A percentile compares a stretch with the other conserved stretches of the same genome.
phyloP scores from a whole-genome alignment of 2,329 filamentous ascomycete species.

The Alternaria viburni region DNA sequence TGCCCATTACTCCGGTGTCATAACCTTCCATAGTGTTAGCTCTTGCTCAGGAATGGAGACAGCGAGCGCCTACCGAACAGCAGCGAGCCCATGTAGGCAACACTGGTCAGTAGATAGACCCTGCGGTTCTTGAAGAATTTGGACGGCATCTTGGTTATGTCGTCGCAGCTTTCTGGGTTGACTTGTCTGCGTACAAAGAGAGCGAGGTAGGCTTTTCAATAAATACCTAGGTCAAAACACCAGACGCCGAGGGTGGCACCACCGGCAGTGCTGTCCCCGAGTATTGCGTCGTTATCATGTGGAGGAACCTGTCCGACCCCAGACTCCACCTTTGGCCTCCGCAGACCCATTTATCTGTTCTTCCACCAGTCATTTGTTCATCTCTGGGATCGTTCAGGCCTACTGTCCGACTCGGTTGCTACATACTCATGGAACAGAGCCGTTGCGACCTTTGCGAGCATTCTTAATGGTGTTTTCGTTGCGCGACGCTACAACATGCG shows the following conservation, averaged over 20 bases:
- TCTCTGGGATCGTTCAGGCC: background rate
- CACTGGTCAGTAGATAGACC: conserved; percentile 12
- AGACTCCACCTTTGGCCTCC: conserved; percentile 9
- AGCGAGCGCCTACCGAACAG: conserved; percentile 2
- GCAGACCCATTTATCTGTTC: conserved; percentile 11
- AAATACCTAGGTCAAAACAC: background rate
- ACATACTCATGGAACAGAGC: background rate
- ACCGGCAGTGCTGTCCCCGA: background rate
- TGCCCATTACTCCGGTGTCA: conserved; percentile 14
- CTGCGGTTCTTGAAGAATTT: conserved; percentile 15
- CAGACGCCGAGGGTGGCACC: background rate
- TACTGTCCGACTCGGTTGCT: background rate
- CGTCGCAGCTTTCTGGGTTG: background rate
- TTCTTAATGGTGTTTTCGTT: background rate
- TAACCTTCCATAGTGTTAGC: conserved; percentile 5
- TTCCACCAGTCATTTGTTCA: conserved; percentile 6
- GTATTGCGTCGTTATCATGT: conserved; percentile 5
- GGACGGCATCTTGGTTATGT: conserved; percentile 9
- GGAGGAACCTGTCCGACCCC: conserved; percentile 7
- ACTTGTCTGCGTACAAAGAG: background rate
- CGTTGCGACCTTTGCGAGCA: background rate
- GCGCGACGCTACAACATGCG: background rate
- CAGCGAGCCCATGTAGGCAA: conserved; percentile 16
- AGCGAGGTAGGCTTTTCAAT: conserved; percentile 3
- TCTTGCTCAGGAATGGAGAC: background rate